These are phyloP conservation scores for Alliaria petiolata DNA, from an alignment of 345 rosid species.

Conservation along the genomic window DNA sequence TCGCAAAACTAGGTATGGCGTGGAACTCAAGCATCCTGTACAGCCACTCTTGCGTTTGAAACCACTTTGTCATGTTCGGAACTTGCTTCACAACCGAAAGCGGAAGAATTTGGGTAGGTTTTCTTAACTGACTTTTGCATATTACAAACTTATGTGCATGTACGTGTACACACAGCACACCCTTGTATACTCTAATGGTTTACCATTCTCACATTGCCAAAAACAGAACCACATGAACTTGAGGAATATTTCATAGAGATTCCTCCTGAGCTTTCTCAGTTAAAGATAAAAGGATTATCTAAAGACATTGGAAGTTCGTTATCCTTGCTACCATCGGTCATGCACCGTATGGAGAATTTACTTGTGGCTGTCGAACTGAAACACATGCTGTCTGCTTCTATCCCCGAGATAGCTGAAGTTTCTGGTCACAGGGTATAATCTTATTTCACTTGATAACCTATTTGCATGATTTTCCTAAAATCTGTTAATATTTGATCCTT, in stretches of 20 bases:
- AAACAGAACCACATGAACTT: conserved; percentile 63
- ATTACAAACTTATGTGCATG: conserved; percentile 12
- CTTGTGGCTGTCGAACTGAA: conserved; percentile 92
- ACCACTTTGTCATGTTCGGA: conserved; percentile 63
- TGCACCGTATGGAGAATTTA: conserved; percentile 89
- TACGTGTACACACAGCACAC: not conserved
- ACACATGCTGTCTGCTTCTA: conserved; percentile 54
- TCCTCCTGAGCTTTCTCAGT: conserved; percentile 81
- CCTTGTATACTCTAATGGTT: not conserved
- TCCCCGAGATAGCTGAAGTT: conserved; percentile 73
- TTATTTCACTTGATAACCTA: conserved; percentile 11
- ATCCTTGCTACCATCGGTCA: conserved; percentile 84
- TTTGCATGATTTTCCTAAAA: conserved; percentile 12
- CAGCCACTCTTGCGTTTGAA: conserved; percentile 78
- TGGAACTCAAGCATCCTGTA: conserved; percentile 55
- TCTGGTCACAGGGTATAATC: conserved; percentile 59
- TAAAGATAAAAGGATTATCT: conserved; percentile 82
- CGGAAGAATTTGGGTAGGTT: conserved; percentile 51
- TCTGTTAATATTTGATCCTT: conserved; percentile 9
- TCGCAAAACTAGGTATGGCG: conserved; percentile 49
- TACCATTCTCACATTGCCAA: conserved; percentile 12
- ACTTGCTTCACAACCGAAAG: conserved; percentile 76
- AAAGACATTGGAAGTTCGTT: conserved; percentile 89
- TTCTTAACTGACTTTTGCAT: conserved; percentile 10
- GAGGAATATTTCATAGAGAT: conserved; percentile 73